Base-by-base conservation (phyloP, 2,329 filamentous ascomycete genomes). In the Aspergillus sp. region DNA sequence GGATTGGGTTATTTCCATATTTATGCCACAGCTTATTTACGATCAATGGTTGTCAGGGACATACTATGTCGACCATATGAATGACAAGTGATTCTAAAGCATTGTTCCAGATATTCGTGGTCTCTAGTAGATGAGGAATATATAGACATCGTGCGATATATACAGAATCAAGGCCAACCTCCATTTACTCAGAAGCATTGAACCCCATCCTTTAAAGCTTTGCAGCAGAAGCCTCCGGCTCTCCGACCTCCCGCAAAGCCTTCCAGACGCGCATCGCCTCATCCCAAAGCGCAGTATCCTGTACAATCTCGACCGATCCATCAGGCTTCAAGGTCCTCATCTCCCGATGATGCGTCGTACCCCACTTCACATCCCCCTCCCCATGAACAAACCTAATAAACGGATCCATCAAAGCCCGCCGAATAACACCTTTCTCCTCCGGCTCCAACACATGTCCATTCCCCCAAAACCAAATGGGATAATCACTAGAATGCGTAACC, bases 391-490 rank as follows among this genome's bases (percentile, higher is more conserved):
- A 76, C 25, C 61, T 60, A 9, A 57, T 60, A 55, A 75, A 63
- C 5, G 74, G 73, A 4, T 65, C 69, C 38, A 74, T 66, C 54
- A 77, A 59, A 1, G 69, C 73, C 9, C 49, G 25, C 12, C 65
- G 69, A 0, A 82, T 70, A 17, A 81, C 59, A 5, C 53, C 52
- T 67, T 83, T 82, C 69, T 87, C 84, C 8, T 69, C 64, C 0
- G 69, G 68, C 6, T 70, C 76, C 55, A 86, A 59, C 0, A 66
- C 60, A 4, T 71, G 72, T 1, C 80, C 81, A 63, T 81, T 78
- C 0, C 84, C 84, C 79, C 80, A 86, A 59, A 85, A 83, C 84
- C 84, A 87, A 30, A 86, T 79, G 5, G 77, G 72, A 67, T 81
- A 76, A 62, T 87, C 84, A 0, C 81, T 81, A 0, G 78, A 77